Evolutionary conservation across 2,329 filamentous ascomycete genomes (phyloP).

Genomic region (Colletotrichum tanaceti): DNA sequence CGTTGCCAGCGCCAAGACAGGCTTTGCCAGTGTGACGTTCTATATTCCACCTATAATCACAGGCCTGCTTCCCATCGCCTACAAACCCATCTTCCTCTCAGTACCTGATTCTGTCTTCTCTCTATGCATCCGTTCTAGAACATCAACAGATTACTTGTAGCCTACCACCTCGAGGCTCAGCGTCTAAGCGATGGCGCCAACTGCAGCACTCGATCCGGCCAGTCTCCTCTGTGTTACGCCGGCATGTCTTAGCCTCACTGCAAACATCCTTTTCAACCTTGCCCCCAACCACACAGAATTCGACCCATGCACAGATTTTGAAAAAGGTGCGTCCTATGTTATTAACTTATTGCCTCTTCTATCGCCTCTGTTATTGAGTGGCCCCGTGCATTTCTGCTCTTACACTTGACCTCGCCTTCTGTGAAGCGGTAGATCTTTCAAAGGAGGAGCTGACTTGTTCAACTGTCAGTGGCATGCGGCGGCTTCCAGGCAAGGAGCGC

Average conservation of each 20-base stretch:
- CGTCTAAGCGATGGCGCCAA: background rate
- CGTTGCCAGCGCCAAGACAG: too few species aligned
- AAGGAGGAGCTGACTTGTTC: background rate
- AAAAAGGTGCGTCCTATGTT: constrained; percentile 60
- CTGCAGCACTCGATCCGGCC: background rate
- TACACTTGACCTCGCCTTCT: too few species aligned
- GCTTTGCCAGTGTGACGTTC: too few species aligned
- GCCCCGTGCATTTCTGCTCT: too few species aligned
- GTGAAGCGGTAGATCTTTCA: background rate
- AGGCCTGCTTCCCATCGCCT: too few species aligned
- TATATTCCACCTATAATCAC: too few species aligned
- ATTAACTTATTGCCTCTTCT: background rate
- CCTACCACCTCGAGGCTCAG: too few species aligned
- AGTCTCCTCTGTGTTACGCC: constrained; percentile 42
- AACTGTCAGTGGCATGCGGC: constrained; percentile 64
- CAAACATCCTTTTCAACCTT: constrained; percentile 45
- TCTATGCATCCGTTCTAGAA: too few species aligned
- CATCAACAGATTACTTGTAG: too few species aligned
- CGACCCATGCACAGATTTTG: constrained; percentile 76
- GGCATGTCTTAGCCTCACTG: constrained; percentile 47
- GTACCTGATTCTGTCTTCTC: too few species aligned
- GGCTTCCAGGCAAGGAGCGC: constrained; percentile 74
- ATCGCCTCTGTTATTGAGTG: too few species aligned
- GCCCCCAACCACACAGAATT: constrained; percentile 65
- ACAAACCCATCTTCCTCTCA: too few species aligned